Percentiles rank a stretch among this genome's conserved stretches.
phyloP scores from a whole-genome alignment of 2,329 filamentous ascomycete species.

The Colletotrichum lentis region DNA sequence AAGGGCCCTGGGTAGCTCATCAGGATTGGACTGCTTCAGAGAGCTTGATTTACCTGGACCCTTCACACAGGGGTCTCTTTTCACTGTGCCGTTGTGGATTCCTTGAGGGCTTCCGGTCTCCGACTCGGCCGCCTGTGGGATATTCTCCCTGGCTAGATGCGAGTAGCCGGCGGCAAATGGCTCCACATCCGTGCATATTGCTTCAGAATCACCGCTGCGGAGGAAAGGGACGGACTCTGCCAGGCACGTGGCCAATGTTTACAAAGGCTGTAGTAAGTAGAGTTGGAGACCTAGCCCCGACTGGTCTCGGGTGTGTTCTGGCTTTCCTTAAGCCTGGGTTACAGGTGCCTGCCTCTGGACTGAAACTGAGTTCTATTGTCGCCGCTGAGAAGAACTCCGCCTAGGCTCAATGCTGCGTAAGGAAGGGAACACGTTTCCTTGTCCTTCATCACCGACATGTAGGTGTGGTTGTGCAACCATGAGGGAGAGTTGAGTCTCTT shows the following conservation, averaged over 20 bases:
- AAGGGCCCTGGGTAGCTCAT: not conserved
- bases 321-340: not conserved
- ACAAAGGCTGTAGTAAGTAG: not conserved
- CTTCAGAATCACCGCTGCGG: too few species aligned
- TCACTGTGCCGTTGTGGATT: not conserved
- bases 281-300: not conserved
- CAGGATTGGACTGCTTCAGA: not conserved
- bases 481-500: not conserved
- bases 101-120: not conserved
- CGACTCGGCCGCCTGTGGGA: not conserved
- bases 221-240: not conserved
- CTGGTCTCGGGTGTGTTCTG: not conserved
- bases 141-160: not conserved
- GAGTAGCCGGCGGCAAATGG: not conserved
- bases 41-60: not conserved
- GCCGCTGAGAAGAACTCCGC: not conserved
- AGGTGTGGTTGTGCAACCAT: not conserved
- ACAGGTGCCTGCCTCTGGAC: not conserved
- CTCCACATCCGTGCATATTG: not conserved
- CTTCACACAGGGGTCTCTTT: not conserved
- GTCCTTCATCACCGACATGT: not conserved
- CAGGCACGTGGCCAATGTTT: not conserved
- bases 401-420: not conserved
- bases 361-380: not conserved
- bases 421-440: not conserved